Conservation (phyloP, 257 asterid genomes). For the Solanum pinnatisectum region DNA sequence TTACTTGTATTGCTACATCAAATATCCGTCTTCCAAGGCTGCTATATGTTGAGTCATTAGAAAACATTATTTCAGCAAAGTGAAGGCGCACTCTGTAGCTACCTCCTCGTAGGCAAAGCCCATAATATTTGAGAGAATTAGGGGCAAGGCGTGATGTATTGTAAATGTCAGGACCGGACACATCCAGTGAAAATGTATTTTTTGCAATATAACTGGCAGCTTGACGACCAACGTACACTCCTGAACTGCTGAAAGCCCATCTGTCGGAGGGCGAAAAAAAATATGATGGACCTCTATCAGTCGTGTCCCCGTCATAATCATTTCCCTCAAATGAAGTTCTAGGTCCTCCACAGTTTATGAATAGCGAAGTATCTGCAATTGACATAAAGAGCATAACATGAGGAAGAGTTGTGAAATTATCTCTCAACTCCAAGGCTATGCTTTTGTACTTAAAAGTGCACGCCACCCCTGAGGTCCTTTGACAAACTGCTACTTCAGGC, state of each 20-base stretch:
- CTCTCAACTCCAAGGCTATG: background rate
- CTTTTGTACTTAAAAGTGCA: background rate
- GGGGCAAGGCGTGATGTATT: conserved; percentile 76
- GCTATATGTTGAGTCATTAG: conserved; percentile 40
- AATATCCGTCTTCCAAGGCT: conserved; percentile 74
- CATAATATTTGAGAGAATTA: conserved; percentile 62
- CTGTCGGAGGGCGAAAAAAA: conserved; percentile 24
- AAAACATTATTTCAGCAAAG: conserved; percentile 76
- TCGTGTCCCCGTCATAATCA: conserved; percentile 45
- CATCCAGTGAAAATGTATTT: conserved; percentile 15
- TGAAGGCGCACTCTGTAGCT: conserved; percentile 84
- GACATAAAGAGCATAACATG: background rate
- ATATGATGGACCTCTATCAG: conserved; percentile 42
- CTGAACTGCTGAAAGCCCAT: conserved; percentile 89
- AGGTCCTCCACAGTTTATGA: conserved; percentile 81
- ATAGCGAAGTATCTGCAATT: conserved; percentile 48
- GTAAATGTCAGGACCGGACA: conserved; percentile 31
- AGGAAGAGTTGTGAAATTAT: background rate
- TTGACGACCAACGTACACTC: conserved; percentile 21
- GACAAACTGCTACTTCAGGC: background rate
- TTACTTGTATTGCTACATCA: conserved; percentile 86
- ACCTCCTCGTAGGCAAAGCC: conserved; percentile 69
- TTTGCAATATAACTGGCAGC: conserved; percentile 1
- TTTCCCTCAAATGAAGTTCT: conserved; percentile 32
- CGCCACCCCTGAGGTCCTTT: background rate